Evolutionary conservation across 2,329 filamentous ascomycete species (phyloP).

Genomic region (Xylariaceae sp.): DNA sequence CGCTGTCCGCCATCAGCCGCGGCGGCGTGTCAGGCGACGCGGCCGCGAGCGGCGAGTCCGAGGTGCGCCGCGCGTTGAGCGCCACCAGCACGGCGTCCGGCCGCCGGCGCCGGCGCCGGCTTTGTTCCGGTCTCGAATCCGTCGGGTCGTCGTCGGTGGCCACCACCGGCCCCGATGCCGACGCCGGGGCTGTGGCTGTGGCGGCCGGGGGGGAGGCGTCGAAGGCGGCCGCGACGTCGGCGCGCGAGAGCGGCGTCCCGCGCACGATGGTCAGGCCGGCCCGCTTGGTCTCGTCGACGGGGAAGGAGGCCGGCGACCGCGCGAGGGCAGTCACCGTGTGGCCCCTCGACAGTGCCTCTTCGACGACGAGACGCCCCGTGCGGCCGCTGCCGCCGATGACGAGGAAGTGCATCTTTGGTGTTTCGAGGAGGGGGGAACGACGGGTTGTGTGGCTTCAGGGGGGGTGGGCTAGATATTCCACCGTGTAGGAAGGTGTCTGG

Average conservation of each 20-base stretch:
- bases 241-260: slow-evolving; percentile 28
- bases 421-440: no score
- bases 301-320: slow-evolving; percentile 29
- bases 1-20: slow-evolving; percentile 38
- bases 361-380: slow-evolving; percentile 35
- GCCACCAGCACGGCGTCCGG: slow-evolving; percentile 38
- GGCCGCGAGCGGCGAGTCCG: slow-evolving; percentile 39
- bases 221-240: slow-evolving; percentile 31
- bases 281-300: slow-evolving; percentile 13
- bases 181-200: no score
- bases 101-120: no score
- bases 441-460: no score
- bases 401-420: slow-evolving; percentile 25
- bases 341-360: slow-evolving; percentile 29
- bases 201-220: slow-evolving; percentile 10
- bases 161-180: no score
- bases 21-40: slow-evolving; percentile 30
- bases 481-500: no score
- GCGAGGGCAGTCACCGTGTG: slow-evolving; percentile 40
- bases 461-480: no score
- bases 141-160: no score
- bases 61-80: slow-evolving; percentile 37
- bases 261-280: slow-evolving; percentile 29
- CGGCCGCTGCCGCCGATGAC: slow-evolving; percentile 40
- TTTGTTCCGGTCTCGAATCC: no score